phyloP scores from a whole-genome alignment of 78 protist species.

The Dictyostelium capitatum region DNA sequence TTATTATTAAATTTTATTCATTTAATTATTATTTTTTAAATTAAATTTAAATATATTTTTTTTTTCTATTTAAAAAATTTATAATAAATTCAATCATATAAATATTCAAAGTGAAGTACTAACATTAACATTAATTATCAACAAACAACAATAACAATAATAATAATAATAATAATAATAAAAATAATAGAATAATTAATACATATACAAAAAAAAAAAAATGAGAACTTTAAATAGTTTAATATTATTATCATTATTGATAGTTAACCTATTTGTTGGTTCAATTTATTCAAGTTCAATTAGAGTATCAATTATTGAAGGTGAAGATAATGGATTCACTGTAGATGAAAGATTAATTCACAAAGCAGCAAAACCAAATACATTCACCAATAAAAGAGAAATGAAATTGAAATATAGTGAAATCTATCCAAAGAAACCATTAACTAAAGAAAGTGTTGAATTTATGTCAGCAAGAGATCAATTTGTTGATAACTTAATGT shows the following conservation, averaged over 20 bases:
- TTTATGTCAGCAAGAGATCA: slow-evolving; percentile 28
- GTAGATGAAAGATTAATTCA: background rate
- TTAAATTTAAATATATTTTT: background rate
- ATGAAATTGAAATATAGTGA: background rate
- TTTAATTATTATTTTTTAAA: background rate
- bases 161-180: background rate
- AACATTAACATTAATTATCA: background rate
- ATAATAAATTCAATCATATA: background rate
- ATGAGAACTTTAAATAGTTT: slow-evolving; percentile 14
- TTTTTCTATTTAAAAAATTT: background rate
- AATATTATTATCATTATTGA: slow-evolving; percentile 8
- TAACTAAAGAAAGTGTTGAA: background rate
- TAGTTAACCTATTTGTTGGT: slow-evolving; percentile 6
- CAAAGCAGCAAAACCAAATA: background rate
- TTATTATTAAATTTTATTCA: no score
- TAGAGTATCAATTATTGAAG: slow-evolving; percentile 5
- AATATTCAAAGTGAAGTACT: no score
- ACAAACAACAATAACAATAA: background rate
- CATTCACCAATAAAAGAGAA: background rate
- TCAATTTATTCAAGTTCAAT: slow-evolving; percentile 1
- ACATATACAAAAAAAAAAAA: background rate
- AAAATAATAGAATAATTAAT: background rate
- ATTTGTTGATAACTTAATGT: slow-evolving; percentile 46
- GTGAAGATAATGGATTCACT: background rate
- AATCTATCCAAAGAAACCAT: background rate